These are phyloP conservation scores for Sedum album DNA, from an alignment of 164 flowering plant genomes.

Conservation along the genomic window DNA sequence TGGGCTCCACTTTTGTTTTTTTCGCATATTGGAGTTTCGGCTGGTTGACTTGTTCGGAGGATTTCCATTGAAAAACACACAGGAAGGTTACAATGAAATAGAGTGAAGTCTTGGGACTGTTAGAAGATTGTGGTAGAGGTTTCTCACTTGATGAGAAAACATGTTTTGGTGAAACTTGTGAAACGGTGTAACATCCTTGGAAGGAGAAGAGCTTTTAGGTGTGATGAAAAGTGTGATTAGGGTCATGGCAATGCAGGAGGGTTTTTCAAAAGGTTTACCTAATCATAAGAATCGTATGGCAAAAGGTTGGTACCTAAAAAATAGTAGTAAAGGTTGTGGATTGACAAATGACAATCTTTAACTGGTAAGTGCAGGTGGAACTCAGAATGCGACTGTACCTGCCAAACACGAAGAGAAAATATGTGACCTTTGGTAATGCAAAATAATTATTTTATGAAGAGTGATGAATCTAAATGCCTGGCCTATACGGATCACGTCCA, in stretches of 20 bases:
- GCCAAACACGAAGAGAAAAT: no score
- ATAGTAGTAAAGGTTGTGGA: neutral
- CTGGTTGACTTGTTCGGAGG: neutral
- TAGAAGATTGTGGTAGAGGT: neutral
- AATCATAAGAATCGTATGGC: neutral
- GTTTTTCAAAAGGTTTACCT: slow-evolving; percentile 1
- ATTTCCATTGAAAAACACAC: neutral
- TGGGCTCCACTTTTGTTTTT: neutral
- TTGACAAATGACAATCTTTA: neutral
- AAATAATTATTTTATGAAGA: no score
- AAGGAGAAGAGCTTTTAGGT: neutral
- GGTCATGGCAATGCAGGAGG: neutral
- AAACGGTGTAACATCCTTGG: neutral
- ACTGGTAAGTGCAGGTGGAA: neutral
- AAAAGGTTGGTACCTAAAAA: neutral
- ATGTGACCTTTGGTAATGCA: no score
- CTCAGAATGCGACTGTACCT: no score
- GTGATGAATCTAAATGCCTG: no score
- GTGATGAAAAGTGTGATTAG: neutral
- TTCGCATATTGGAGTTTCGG: neutral
- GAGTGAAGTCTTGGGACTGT: neutral
- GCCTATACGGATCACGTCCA: no score
- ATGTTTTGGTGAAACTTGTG: neutral
- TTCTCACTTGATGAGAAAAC: neutral
- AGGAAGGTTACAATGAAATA: neutral